Conservation (phyloP, 306 rosid genomes). For the Vigna reflexopilosa region DNA sequence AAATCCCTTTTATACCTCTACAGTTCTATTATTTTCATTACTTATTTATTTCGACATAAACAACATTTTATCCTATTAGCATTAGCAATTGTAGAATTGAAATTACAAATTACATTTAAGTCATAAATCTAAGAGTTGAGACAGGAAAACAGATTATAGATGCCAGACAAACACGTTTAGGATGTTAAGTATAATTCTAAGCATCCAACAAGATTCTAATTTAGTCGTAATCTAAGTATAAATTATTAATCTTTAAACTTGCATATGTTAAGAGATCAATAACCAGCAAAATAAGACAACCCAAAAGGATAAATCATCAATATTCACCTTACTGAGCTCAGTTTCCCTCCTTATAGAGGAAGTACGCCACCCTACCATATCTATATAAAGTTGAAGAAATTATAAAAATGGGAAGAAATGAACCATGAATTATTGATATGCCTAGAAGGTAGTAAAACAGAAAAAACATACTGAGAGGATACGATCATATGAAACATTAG, state of each 20-base stretch:
- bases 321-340: constrained; percentile 78
- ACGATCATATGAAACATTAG: constrained; percentile 97
- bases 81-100: neutral
- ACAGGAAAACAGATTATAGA: constrained; percentile 14
- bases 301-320: constrained; percentile 43
- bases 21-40: constrained; percentile 3
- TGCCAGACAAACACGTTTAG: neutral
- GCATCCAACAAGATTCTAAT: neutral
- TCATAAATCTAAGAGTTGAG: constrained; percentile 14
- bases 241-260: constrained; percentile 8
- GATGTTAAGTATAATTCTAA: constrained; percentile 25
- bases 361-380: constrained; percentile 99
- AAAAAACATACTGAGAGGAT: constrained; percentile 56
- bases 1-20: neutral
- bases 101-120: constrained; percentile 22
- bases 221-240: constrained; percentile 24
- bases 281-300: constrained; percentile 29
- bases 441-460: constrained; percentile 16
- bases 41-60: constrained; percentile 1
- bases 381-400: constrained; percentile 63
- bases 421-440: constrained; percentile 33
- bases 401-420: constrained; percentile 37
- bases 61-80: neutral
- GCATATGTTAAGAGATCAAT: constrained; percentile 12
- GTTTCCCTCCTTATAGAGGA: constrained; percentile 93